Conservation (phyloP, 2,329 filamentous ascomycete species). For the Pseudomassariella vexata region DNA sequence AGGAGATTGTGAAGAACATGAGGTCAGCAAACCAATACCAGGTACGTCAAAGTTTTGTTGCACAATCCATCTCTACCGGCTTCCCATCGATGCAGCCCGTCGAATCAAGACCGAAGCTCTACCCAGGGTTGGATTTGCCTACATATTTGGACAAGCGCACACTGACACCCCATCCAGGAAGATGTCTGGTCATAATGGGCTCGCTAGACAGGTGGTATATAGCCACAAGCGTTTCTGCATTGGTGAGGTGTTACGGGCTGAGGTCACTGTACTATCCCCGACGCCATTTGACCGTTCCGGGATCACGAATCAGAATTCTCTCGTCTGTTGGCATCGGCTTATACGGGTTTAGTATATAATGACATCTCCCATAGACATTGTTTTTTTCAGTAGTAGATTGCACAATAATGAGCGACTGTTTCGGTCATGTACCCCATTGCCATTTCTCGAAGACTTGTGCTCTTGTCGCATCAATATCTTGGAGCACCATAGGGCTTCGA, state of each 20-base stretch:
- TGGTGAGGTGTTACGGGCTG: constrained; percentile 2
- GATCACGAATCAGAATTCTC: not conserved
- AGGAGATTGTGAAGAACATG: constrained; percentile 97
- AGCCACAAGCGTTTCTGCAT: not conserved
- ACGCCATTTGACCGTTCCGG: constrained; percentile 2
- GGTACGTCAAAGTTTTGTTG: constrained; percentile 42
- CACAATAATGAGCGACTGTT: too few species aligned
- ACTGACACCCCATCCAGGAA: constrained; percentile 47
- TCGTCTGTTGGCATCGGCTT: constrained; percentile 4
- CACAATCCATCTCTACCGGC: constrained; percentile 4
- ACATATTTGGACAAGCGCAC: too few species aligned
- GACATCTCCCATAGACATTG: constrained; percentile 3
- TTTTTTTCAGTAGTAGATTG: too few species aligned
- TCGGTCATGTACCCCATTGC: too few species aligned
- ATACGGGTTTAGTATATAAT: constrained; percentile 6
- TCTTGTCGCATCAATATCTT: too few species aligned
- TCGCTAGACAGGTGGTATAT: not conserved
- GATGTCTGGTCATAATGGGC: constrained; percentile 60
- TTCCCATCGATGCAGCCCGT: not conserved
- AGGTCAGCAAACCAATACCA: constrained; percentile 93
- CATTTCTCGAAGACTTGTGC: too few species aligned
- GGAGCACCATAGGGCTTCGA: too few species aligned
- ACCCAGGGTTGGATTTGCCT: constrained; percentile 34
- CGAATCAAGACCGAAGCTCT: constrained; percentile 21
- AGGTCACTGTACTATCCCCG: constrained; percentile 1